Conservation (phyloP, 108 stramenopile species). For the Mediolabrus comicus region DNA sequence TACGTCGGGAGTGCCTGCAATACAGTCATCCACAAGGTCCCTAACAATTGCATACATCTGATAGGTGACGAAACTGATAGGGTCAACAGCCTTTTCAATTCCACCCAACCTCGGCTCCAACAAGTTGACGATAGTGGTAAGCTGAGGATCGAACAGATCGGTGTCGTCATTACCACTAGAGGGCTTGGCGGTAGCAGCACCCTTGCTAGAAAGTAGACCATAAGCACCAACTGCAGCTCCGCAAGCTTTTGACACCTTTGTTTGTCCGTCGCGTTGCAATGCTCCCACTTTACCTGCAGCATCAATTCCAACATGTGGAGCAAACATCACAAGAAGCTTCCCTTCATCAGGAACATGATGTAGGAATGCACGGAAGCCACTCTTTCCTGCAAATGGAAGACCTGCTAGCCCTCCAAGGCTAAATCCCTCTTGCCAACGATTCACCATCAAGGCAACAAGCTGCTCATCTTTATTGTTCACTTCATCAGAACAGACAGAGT, state of each 20-base stretch:
- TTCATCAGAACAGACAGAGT: conserved; percentile 10
- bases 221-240: conserved; percentile 48
- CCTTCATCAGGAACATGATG: conserved; percentile 38
- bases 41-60: conserved; percentile 41
- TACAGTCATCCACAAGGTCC: conserved; percentile 11
- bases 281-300: conserved; percentile 19
- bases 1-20: conserved; percentile 13
- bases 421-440: conserved; percentile 12
- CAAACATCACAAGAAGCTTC: conserved; percentile 30
- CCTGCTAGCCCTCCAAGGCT: conserved; percentile 16
- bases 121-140: conserved; percentile 18
- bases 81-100: conserved; percentile 15
- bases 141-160: conserved; percentile 25
- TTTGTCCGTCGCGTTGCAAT: conserved; percentile 28
- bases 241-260: conserved; percentile 24
- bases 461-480: conserved; percentile 4
- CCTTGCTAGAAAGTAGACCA: conserved; percentile 7
- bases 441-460: background rate
- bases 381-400: conserved; percentile 28
- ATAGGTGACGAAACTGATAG: conserved; percentile 39
- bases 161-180: conserved; percentile 3
- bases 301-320: conserved; percentile 46
- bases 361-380: conserved; percentile 15
- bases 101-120: conserved; percentile 14
- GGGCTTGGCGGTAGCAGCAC: background rate